phyloP scores from a whole-genome alignment of 345 rosid species.

The Bruguiera parviflora region DNA sequence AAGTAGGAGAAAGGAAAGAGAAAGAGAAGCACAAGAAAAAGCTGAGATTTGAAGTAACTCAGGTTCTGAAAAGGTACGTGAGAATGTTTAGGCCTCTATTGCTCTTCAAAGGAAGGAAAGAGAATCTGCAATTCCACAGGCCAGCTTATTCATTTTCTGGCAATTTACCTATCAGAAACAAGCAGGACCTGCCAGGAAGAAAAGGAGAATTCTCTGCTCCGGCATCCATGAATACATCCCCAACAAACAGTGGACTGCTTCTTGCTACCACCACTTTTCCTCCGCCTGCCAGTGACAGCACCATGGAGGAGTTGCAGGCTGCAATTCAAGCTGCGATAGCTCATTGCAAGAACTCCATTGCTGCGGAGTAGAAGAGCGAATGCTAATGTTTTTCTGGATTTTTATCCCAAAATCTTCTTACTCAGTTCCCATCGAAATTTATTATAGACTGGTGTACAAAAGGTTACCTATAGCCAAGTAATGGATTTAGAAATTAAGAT shows the following conservation, averaged over 20 bases:
- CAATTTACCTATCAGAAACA: conserved; percentile 31
- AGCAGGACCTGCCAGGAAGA: conserved; percentile 42
- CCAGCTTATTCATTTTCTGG: conserved; percentile 55
- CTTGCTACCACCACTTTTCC: conserved; percentile 41
- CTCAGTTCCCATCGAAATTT: neutral
- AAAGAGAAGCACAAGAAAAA: conserved; percentile 47
- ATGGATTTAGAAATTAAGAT: neutral
- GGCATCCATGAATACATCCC: conserved; percentile 84
- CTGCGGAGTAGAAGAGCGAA: conserved; percentile 28
- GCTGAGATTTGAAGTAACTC: conserved; percentile 55
- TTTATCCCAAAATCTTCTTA: neutral
- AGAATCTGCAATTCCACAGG: conserved; percentile 32
- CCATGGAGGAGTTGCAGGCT: conserved; percentile 94
- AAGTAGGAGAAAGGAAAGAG: conserved; percentile 37
- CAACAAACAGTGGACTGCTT: conserved; percentile 77
- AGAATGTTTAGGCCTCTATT: conserved; percentile 49
- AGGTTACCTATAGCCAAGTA: neutral
- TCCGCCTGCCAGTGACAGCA: conserved; percentile 60
- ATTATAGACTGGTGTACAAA: conserved; percentile 12
- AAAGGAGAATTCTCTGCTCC: conserved; percentile 78
- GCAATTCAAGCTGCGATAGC: conserved; percentile 98
- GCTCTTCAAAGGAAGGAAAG: conserved; percentile 53
- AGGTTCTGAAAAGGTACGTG: conserved; percentile 50
- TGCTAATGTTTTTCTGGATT: conserved; percentile 1
- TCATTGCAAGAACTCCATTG: conserved; percentile 91